Base-by-base conservation (phyloP, 1,284 basidiomycete genomes). In the Ustilago curta region DNA sequence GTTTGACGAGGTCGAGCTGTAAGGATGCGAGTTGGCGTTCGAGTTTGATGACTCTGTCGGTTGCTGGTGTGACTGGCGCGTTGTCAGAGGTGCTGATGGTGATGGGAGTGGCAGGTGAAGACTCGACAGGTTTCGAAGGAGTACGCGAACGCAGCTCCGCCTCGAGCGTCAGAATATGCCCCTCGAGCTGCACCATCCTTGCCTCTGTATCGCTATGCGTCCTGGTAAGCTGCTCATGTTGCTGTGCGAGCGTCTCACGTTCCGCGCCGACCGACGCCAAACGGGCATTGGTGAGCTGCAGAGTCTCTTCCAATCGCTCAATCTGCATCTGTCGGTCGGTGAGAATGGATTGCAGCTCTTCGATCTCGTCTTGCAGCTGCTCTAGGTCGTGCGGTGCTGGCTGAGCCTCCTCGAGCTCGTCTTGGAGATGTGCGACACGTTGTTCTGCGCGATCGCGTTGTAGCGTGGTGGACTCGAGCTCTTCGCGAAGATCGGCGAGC, bases 1-100 rank as follows among this genome's bases (percentile, higher is more conserved):
- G 59, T 29, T 75, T 76, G 43, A 74, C 35, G 3, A 77, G 19
- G 32, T 73, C 54, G 11, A 82, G 52, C 7, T 70, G 70, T 18
- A 40, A 44, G 14, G 43, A 40, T 2, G 69, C 58, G 11, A 65
- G 44, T 11, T 65, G 29, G 1, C 45, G 45, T 27, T 70, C 57
- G 14, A 57, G 45, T 21, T 21, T 27, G 18, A 2, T 7, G 4
- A n/a, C n/a, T n/a, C 0, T 58, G 3, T 8, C 50, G 35, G 18
- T 52, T 1, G 31, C 1, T 12, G 40, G 35, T 2, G 35, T 37
- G 8, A 14, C 3, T 11, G 35, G 35, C 12, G 35, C 35, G 11
- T 2, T 16, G 35, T 37, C 35, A 14, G 35, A 4, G 35, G 57
- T 44, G 12, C 11, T 35, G 9, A 44, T 1, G 31, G 35, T n/a